Conservation (phyloP, 306 rosid species). For the Crotalaria pallida region DNA sequence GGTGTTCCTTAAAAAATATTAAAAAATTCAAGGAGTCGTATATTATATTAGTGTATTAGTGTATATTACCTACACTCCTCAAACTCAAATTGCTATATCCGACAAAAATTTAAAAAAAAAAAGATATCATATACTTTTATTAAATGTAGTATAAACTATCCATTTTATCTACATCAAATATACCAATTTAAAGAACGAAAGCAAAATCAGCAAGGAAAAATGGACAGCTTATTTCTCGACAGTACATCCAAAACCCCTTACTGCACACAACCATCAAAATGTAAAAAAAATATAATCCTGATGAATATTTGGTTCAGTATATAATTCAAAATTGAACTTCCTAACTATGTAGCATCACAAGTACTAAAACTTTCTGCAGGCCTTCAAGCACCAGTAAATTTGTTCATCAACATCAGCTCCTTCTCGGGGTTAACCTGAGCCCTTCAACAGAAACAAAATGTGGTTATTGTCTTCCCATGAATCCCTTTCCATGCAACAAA, state of each 20-base stretch:
- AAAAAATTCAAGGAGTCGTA: too few species aligned
- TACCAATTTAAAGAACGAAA: conserved; percentile 12
- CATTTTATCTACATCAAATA: conserved; percentile 14
- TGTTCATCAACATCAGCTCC: conserved; percentile 17
- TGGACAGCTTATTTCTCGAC: conserved; percentile 39
- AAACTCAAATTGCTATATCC: too few species aligned
- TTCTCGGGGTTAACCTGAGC: conserved; percentile 16
- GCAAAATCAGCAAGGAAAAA: conserved; percentile 24
- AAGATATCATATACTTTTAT: too few species aligned
- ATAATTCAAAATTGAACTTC: conserved; percentile 31
- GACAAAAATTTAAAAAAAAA: too few species aligned
- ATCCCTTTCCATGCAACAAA: conserved; percentile 11
- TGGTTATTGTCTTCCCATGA: conserved; percentile 21
- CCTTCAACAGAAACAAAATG: conserved; percentile 19
- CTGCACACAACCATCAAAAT: conserved; percentile 43
- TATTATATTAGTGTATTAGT: too few species aligned
- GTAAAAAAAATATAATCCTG: conserved; percentile 42
- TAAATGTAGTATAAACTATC: too few species aligned
- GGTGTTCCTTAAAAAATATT: too few species aligned
- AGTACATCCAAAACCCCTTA: conserved; percentile 51
- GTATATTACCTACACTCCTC: not conserved
- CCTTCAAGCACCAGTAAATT: conserved; percentile 21
- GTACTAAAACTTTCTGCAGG: conserved; percentile 15
- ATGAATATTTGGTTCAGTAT: conserved; percentile 23
- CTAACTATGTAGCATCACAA: conserved; percentile 26